These are phyloP conservation scores for Monilinia polystroma DNA, from an alignment of 2,329 filamentous ascomycete genomes.

Conservation along the genomic window DNA sequence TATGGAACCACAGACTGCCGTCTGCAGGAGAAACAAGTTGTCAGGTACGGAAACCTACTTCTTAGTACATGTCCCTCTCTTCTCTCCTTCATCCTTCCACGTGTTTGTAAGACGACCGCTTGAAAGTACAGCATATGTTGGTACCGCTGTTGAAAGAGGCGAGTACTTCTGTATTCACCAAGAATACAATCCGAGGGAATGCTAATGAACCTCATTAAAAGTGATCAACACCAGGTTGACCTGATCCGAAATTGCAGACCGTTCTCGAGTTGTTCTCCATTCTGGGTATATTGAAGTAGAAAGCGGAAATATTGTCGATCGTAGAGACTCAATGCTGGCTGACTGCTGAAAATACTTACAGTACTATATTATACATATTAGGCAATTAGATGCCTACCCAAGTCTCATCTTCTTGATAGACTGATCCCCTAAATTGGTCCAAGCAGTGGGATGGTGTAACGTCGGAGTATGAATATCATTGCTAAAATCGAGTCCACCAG, in stretches of 20 bases:
- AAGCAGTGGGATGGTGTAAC: too few relatives aligned
- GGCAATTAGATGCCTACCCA: not conserved
- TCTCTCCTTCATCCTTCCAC: conserved; percentile 2
- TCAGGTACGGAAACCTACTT: conserved; percentile 9
- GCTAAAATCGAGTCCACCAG: too few relatives aligned
- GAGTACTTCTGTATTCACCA: not conserved
- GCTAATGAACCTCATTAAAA: not conserved
- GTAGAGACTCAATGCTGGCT: not conserved
- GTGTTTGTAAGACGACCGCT: conserved; percentile 6
- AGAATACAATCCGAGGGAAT: not conserved
- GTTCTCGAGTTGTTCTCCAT: conserved; percentile 3
- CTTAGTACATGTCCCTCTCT: not conserved
- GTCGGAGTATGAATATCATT: too few relatives aligned
- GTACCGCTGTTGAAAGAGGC: too few relatives aligned
- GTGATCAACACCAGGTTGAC: conserved; percentile 14
- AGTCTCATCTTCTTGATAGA: too few relatives aligned
- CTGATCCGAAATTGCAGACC: conserved; percentile 1
- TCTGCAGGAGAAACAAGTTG: not conserved
- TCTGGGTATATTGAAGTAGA: too few relatives aligned
- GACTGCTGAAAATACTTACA: too few relatives aligned
- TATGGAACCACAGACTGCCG: not conserved
- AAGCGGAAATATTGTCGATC: not conserved
- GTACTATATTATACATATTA: not conserved
- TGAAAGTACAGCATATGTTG: not conserved
- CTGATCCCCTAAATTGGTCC: too few relatives aligned